Conservation (phyloP, 768 basidiomycete species). For the Tubosaeta sp. region DNA sequence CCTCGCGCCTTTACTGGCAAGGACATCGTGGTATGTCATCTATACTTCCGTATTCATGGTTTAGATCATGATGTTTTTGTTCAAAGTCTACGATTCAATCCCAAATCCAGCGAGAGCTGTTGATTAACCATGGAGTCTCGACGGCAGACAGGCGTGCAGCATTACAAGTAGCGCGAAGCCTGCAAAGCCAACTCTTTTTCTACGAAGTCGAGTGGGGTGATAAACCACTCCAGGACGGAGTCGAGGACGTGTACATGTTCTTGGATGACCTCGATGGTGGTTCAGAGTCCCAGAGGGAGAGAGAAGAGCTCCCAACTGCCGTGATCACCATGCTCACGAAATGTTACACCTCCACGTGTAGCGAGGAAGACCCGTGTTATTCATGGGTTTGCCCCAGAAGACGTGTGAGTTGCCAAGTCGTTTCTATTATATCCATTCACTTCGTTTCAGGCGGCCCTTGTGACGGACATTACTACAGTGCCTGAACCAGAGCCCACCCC, state of each 20-base stretch:
- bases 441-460: slow-evolving; percentile 18
- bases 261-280: slow-evolving; percentile 72
- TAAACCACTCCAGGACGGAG: slow-evolving; percentile 74
- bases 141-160: slow-evolving; percentile 80
- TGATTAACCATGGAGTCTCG: slow-evolving; percentile 67
- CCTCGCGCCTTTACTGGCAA: slow-evolving; percentile 90
- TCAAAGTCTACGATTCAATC: slow-evolving; percentile 80
- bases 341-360: slow-evolving; percentile 87
- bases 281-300: slow-evolving; percentile 56
- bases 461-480: slow-evolving; percentile 17
- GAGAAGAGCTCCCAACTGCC: slow-evolving; percentile 78
- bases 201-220: slow-evolving; percentile 96
- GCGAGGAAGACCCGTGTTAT: slow-evolving; percentile 77
- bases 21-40: slow-evolving; percentile 79
- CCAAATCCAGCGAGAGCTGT: slow-evolving; percentile 80
- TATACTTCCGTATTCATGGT: background rate
- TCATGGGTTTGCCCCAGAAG: slow-evolving; percentile 71
- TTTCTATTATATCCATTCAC: slow-evolving; percentile 7
- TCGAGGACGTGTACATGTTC: slow-evolving; percentile 94
- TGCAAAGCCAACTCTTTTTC: slow-evolving; percentile 92
- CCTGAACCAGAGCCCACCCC: slow-evolving; percentile 27
- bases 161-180: slow-evolving; percentile 80
- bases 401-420: slow-evolving; percentile 39
- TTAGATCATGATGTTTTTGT: slow-evolving; percentile 4
- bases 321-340: slow-evolving; percentile 86